phyloP scores from a whole-genome alignment of 2,329 filamentous ascomycete species.

The Emericellopsis atlantica region DNA sequence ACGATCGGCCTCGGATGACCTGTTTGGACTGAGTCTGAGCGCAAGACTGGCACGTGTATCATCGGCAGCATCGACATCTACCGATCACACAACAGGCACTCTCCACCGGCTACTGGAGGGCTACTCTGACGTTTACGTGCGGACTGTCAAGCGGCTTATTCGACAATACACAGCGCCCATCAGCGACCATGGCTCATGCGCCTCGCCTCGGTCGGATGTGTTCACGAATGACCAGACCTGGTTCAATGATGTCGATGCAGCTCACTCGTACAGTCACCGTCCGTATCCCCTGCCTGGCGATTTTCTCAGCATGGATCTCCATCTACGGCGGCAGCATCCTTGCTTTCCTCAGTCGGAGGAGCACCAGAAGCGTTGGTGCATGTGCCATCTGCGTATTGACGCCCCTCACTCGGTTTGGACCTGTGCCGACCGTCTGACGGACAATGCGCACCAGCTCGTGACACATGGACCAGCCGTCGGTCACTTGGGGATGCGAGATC shows the following conservation, averaged over 20 bases:
- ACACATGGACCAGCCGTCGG: not conserved
- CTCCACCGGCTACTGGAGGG: slow-evolving; percentile 18
- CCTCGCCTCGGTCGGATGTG: slow-evolving; percentile 12
- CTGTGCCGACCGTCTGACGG: slow-evolving; percentile 10
- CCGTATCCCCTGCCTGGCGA: slow-evolving; percentile 33
- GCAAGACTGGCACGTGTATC: not conserved
- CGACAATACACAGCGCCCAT: slow-evolving; percentile 21
- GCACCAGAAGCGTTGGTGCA: slow-evolving; percentile 13
- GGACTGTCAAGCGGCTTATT: slow-evolving; percentile 23
- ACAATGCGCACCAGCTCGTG: slow-evolving; percentile 6
- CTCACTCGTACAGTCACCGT: slow-evolving; percentile 6
- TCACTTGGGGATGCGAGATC: slow-evolving; percentile 16
- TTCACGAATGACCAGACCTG: slow-evolving; percentile 8
- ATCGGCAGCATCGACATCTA: slow-evolving; percentile 19
- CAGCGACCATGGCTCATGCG: slow-evolving; percentile 5
- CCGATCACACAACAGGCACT: slow-evolving; percentile 22
- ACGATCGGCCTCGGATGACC: not conserved
- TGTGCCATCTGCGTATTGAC: slow-evolving; percentile 13
- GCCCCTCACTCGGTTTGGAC: slow-evolving; percentile 16
- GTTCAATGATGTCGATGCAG: slow-evolving; percentile 15
- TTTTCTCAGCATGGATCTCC: slow-evolving; percentile 24
- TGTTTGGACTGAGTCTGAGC: not conserved
- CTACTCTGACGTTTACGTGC: slow-evolving; percentile 18
- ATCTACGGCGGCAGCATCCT: slow-evolving; percentile 3
- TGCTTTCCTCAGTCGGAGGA: slow-evolving; percentile 10